A percentile compares a stretch with the other conserved stretches of the same genome.
phyloP scores from a whole-genome alignment of 306 rosid species.

The Cicer cuneatum region DNA sequence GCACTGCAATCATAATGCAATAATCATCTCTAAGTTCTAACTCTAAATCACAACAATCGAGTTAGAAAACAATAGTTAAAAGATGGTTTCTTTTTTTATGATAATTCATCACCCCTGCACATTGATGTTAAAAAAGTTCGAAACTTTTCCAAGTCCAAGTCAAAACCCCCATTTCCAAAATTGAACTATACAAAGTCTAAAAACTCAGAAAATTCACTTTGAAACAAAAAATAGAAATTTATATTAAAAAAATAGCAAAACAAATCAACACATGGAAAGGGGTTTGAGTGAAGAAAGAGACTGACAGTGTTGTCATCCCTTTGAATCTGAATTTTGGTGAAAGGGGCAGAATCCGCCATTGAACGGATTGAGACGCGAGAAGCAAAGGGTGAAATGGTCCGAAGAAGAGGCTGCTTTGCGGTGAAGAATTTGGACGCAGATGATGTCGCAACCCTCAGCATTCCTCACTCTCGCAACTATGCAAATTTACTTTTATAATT shows the following conservation, averaged over 20 bases:
- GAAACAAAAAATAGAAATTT: neutral
- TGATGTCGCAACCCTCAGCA: conserved; percentile 46
- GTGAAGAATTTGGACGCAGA: conserved; percentile 48
- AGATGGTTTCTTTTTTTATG: neutral
- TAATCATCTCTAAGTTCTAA: conserved; percentile 4
- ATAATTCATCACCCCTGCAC: neutral
- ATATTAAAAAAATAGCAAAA: neutral
- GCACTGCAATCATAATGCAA: neutral
- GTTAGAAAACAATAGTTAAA: neutral
- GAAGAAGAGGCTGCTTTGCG: conserved; percentile 29
- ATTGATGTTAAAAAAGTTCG: neutral
- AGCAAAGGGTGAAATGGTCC: conserved; percentile 42
- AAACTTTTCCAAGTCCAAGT: conserved; percentile 6
- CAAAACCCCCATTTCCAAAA: conserved; percentile 10
- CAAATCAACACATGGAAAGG: neutral
- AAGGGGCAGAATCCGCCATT: conserved; percentile 78
- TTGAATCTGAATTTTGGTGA: conserved; percentile 80
- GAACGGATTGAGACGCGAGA: conserved; percentile 69
- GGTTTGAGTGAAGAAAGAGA: neutral
- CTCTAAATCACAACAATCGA: conserved; percentile 16
- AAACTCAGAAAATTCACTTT: neutral
- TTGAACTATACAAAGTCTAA: neutral
- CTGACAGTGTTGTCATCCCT: conserved; percentile 76
- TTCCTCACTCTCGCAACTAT: conserved; percentile 10
- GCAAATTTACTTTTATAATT: neutral